Evolutionary conservation across 208 protist genomes (phyloP).

Genomic region (Leishmania braziliensis): DNA sequence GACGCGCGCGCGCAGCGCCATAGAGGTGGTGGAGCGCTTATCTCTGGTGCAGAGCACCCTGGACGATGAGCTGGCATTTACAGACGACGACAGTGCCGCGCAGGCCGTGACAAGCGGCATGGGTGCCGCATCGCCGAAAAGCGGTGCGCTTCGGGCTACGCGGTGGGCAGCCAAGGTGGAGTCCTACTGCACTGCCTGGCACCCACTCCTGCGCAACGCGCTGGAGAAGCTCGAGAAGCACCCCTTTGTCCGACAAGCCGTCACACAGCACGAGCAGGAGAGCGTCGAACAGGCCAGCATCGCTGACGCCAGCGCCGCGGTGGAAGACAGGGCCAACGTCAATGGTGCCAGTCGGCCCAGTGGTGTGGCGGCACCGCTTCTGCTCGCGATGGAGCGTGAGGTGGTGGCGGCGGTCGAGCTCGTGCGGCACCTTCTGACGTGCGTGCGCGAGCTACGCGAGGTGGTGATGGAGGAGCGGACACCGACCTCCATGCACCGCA

Average conservation of each 20-base stretch:
- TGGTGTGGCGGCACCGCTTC: slow-evolving; percentile 70
- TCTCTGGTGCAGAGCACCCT: slow-evolving; percentile 60
- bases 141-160: slow-evolving; percentile 22
- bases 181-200: slow-evolving; percentile 50
- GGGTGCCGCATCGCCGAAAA: background rate
- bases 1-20: slow-evolving; percentile 60
- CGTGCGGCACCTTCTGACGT: slow-evolving; percentile 65
- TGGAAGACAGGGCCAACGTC: background rate
- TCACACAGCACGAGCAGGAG: slow-evolving; percentile 33
- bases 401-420: slow-evolving; percentile 57
- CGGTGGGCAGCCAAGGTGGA: slow-evolving; percentile 59
- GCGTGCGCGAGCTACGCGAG: slow-evolving; percentile 72
- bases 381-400: slow-evolving; percentile 92
- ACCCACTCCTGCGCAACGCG: slow-evolving; percentile 16
- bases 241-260: slow-evolving; percentile 35
- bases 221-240: slow-evolving; percentile 36
- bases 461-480: slow-evolving; percentile 77
- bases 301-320: background rate
- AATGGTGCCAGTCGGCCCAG: background rate
- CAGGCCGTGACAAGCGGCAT: background rate
- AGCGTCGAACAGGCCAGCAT: slow-evolving; percentile 9
- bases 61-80: slow-evolving; percentile 52
- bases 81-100: background rate
- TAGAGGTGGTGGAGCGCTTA: slow-evolving; percentile 68
- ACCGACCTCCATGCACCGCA: slow-evolving; percentile 87